A percentile compares a stretch with the other conserved stretches of the same genome.
Evolutionary conservation across 345 rosid genomes (phyloP).

Genomic region (Turritis glabra): DNA sequence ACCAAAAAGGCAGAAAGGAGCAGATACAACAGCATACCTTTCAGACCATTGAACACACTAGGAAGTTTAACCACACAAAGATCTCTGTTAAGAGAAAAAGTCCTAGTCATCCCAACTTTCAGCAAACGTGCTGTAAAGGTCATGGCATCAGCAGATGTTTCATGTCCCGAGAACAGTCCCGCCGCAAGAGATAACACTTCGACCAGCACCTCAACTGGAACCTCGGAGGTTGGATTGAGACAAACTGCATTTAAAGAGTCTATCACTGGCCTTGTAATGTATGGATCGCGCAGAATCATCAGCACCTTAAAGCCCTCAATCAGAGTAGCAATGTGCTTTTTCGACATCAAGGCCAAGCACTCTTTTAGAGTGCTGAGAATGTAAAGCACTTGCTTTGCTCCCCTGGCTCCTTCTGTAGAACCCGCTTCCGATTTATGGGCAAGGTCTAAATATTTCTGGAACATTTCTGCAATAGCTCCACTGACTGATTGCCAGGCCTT

Average conservation of each 20-base stretch:
- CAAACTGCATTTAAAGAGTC: constrained; percentile 69
- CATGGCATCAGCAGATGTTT: constrained; percentile 69
- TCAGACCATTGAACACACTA: constrained; percentile 65
- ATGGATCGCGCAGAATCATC: constrained; percentile 57
- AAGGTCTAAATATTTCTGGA: constrained; percentile 69
- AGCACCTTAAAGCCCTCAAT: constrained; percentile 71
- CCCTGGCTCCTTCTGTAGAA: constrained; percentile 58
- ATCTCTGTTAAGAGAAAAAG: constrained; percentile 61
- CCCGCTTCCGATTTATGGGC: constrained; percentile 60
- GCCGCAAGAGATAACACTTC: constrained; percentile 65
- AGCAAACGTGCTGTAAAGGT: constrained; percentile 75
- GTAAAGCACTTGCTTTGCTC: constrained; percentile 77
- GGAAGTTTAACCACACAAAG: constrained; percentile 75
- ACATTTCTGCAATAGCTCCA: constrained; percentile 58
- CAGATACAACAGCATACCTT: constrained; percentile 53
- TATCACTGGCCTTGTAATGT: constrained; percentile 68
- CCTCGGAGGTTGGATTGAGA: constrained; percentile 50
- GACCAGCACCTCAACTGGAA: constrained; percentile 67
- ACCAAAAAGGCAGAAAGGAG: background rate
- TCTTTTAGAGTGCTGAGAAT: constrained; percentile 72
- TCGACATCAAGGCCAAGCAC: constrained; percentile 72
- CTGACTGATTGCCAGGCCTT: constrained; percentile 60
- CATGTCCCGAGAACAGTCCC: constrained; percentile 50
- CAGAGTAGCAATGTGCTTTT: constrained; percentile 48
- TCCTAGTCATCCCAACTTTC: constrained; percentile 75